phyloP scores from a whole-genome alignment of 495 filamentous ascomycete species.

The Melanomma pulvis-pyrius region DNA sequence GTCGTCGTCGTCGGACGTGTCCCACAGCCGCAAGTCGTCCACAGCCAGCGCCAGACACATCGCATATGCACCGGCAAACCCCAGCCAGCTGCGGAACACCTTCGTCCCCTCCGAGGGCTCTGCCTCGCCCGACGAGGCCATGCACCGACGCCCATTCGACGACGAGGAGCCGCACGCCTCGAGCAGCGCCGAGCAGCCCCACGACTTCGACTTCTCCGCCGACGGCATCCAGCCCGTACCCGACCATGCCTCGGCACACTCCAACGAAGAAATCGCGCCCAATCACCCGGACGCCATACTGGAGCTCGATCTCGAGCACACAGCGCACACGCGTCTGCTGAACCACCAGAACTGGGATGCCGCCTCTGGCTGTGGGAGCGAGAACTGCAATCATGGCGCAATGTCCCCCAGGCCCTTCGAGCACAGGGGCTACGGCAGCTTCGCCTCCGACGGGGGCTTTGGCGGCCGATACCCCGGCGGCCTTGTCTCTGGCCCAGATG shows the following conservation, averaged over 20 bases:
- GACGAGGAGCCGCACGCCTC: conserved; percentile 23
- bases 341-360: conserved; percentile 40
- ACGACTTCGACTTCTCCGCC: conserved; percentile 29
- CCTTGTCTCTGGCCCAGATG: conserved; percentile 11
- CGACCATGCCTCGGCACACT: conserved; percentile 27
- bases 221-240: conserved; percentile 34
- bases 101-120: conserved; percentile 35
- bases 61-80: conserved; percentile 35
- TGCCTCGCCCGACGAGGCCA: conserved; percentile 30
- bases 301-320: conserved; percentile 23
- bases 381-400: conserved; percentile 72
- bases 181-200: conserved; percentile 14
- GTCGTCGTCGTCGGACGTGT: conserved; percentile 30
- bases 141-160: conserved; percentile 11
- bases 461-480: conserved; percentile 36
- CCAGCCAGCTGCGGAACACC: conserved; percentile 37
- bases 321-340: conserved; percentile 37
- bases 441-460: conserved; percentile 45
- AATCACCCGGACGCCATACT: conserved; percentile 11
- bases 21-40: conserved; percentile 20
- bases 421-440: conserved; percentile 51
- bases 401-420: conserved; percentile 69
- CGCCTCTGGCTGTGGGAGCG: conserved; percentile 43
- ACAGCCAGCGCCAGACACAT: conserved; percentile 9
- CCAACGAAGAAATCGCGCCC: conserved; percentile 17